A percentile compares a stretch with the other conserved stretches of the same genome.
These are phyloP conservation scores for Taphrina confusa DNA, from an alignment of 1,139 yeast species.

Conservation along the genomic window DNA sequence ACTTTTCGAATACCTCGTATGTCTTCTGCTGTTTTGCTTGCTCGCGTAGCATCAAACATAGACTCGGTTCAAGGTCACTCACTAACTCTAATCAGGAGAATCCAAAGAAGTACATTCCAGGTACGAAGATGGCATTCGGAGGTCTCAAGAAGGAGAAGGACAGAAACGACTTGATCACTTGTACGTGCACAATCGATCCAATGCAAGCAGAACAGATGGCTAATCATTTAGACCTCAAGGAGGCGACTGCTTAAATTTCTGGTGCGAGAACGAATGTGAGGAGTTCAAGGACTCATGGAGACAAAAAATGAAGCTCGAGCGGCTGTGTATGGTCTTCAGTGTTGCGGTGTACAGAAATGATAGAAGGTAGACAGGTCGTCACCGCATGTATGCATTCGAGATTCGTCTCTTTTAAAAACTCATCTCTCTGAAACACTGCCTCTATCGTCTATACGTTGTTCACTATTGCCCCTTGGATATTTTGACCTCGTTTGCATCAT, in stretches of 20 bases:
- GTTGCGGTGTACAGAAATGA: constrained; percentile 1
- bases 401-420: background rate
- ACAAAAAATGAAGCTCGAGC: no score
- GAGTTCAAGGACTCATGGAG: no score
- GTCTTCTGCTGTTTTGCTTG: constrained; percentile 1
- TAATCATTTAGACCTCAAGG: constrained; percentile 23
- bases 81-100: constrained; percentile 56
- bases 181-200: constrained; percentile 48
- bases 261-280: no score
- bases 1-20: constrained; percentile 77
- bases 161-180: constrained; percentile 93
- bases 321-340: no score
- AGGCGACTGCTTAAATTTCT: constrained; percentile 30
- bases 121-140: constrained; percentile 99
- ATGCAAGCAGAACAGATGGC: no score
- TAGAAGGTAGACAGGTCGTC: background rate
- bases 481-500: no score
- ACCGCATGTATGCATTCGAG: constrained; percentile 2
- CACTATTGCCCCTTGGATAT: no score
- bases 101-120: constrained; percentile 99
- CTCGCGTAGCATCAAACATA: background rate
- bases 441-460: no score
- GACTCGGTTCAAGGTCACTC: background rate
- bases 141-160: constrained; percentile 99
- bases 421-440: no score